phyloP scores from a whole-genome alignment of 1,284 basidiomycete species.

The Cutaneotrichosporon sp. region DNA sequence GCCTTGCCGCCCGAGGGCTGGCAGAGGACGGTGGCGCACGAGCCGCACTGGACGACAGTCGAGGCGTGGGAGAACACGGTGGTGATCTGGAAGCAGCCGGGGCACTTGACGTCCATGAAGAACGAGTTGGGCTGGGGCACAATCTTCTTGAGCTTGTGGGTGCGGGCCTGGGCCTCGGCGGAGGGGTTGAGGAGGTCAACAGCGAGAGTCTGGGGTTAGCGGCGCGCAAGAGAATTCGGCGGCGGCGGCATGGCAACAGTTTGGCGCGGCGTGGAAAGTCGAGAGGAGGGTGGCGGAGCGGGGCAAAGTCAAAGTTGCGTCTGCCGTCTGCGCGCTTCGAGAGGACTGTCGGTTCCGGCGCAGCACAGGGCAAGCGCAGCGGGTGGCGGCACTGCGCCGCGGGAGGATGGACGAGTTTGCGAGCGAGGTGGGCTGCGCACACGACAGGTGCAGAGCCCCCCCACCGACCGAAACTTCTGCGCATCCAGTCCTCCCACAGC shows the following conservation, averaged over 20 bases:
- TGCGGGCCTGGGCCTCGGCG: conserved; percentile 78
- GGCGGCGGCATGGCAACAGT: not conserved
- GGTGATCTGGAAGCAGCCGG: conserved; percentile 66
- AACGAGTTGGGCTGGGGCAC: conserved; percentile 98
- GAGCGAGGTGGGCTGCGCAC: not conserved
- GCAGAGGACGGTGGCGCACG: conserved; percentile 93
- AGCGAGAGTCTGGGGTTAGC: conserved; percentile 78
- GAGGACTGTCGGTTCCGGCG: not conserved
- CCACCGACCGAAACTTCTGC: not conserved
- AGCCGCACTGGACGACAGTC: conserved; percentile 67
- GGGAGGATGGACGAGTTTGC: not conserved
- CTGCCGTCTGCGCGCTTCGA: not conserved
- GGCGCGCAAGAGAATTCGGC: not conserved
- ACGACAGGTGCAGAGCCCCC: not conserved
- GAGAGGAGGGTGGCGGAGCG: no score
- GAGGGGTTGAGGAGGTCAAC: conserved; percentile 98
- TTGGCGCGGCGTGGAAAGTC: no score
- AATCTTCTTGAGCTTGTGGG: conserved; percentile 99
- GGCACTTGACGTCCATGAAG: conserved; percentile 99
- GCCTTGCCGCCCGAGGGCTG: conserved; percentile 99
- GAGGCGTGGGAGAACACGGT: conserved; percentile 58
- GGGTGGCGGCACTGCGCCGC: not conserved
- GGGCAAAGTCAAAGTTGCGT: no score
- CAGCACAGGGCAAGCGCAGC: not conserved
- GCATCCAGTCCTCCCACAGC: not conserved